phyloP scores from a whole-genome alignment of 2,329 filamentous ascomycete species.

The Colletotrichum sansevieriae region DNA sequence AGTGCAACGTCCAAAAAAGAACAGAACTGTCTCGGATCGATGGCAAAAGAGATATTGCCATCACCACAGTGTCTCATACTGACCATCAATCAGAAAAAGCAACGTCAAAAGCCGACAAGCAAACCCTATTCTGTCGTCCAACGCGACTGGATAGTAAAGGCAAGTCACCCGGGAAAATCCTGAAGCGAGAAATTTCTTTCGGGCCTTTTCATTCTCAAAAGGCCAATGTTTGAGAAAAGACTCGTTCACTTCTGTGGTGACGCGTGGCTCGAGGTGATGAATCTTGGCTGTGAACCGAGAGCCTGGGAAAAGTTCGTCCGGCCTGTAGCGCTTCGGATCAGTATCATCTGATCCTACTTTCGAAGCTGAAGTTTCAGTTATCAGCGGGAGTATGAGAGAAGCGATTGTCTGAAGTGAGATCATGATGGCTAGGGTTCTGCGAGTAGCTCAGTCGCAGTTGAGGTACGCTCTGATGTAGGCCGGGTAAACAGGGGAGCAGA shows the following conservation, averaged over 20 bases:
- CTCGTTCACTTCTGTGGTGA: constrained; percentile 4
- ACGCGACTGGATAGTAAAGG: constrained; percentile 9
- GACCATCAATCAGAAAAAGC: constrained; percentile 20
- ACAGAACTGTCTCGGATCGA: no score
- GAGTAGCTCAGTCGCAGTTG: background rate
- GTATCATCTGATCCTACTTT: background rate
- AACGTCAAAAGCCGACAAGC: constrained; percentile 11
- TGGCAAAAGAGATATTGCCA: no score
- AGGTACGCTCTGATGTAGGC: background rate
- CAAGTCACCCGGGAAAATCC: constrained; percentile 17
- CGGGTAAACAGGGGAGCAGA: no score
- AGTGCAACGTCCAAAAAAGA: no score
- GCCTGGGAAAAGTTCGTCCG: background rate
- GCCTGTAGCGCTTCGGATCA: background rate
- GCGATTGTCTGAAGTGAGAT: constrained; percentile 2
- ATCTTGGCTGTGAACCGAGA: constrained; percentile 8
- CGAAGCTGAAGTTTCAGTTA: background rate
- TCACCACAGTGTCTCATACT: background rate
- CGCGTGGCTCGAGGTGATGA: constrained; percentile 4
- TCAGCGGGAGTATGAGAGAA: constrained; percentile 4
- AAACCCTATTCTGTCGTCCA: constrained; percentile 5
- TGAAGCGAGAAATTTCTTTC: constrained; percentile 14
- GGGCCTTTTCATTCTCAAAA: constrained; percentile 9
- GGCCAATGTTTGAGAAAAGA: constrained; percentile 22
- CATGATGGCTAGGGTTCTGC: background rate